Conservation (phyloP, 805 yeast genomes). For the Barnettozyma botsteinii region DNA sequence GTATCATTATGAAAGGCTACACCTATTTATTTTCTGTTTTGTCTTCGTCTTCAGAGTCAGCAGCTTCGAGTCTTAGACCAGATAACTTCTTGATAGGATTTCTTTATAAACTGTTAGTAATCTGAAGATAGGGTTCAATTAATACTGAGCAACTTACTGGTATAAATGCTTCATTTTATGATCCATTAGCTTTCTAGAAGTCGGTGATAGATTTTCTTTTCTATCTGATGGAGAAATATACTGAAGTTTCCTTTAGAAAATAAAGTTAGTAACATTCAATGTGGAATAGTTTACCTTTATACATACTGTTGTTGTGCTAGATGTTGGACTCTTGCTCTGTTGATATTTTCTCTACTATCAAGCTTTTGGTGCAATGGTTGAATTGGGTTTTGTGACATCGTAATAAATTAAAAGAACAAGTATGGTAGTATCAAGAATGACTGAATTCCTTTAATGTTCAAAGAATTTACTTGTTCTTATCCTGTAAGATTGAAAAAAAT, state of each 20-base stretch:
- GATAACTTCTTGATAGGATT: slow-evolving; percentile 26
- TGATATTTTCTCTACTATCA: slow-evolving; percentile 24
- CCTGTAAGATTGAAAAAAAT: too few species aligned
- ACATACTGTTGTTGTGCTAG: slow-evolving; percentile 26
- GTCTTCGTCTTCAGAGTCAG: slow-evolving; percentile 7
- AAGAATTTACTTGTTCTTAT: neutral
- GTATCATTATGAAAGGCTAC: neutral
- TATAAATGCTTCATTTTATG: slow-evolving; percentile 25
- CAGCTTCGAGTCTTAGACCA: slow-evolving; percentile 22
- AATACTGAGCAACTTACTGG: slow-evolving; percentile 15
- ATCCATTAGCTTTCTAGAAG: slow-evolving; percentile 25
- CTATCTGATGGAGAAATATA: slow-evolving; percentile 27
- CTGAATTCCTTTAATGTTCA: too few species aligned
- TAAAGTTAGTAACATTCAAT: slow-evolving; percentile 5
- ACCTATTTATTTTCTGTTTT: neutral
- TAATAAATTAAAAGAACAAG: too few species aligned
- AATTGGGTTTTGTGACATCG: slow-evolving; percentile 19
- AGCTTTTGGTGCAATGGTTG: slow-evolving; percentile 27
- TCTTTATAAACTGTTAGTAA: slow-evolving; percentile 12
- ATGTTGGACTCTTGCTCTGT: slow-evolving; percentile 26
- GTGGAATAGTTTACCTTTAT: too few species aligned
- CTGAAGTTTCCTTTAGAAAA: slow-evolving; percentile 22
- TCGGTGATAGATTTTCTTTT: slow-evolving; percentile 26
- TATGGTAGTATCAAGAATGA: too few species aligned
- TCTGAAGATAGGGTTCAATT: neutral